Evolutionary conservation across 768 basidiomycete genomes (phyloP).

Genomic region (Albatrellus ellisii): DNA sequence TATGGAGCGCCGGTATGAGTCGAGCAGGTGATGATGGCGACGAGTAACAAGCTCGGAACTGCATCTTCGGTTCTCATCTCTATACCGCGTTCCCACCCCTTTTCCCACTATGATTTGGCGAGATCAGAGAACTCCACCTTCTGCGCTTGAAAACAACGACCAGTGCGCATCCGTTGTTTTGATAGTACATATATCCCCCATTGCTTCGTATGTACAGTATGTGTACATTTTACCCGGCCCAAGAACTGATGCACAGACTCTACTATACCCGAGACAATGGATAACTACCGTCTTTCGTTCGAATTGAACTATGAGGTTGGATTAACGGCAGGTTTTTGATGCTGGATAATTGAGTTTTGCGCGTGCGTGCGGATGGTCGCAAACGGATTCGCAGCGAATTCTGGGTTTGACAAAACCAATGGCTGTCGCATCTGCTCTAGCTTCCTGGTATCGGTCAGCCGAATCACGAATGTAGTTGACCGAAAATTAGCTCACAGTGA

Average conservation of each 20-base stretch:
- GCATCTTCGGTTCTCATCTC: not conserved
- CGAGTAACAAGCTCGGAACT: not conserved
- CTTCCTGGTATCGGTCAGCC: constrained; percentile 28
- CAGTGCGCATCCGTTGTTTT: no score
- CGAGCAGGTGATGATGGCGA: constrained; percentile 31
- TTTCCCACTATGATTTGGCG: constrained; percentile 1
- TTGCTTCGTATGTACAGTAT: no score
- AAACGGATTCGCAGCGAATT: constrained; percentile 60
- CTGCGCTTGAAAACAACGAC: no score
- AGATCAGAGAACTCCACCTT: not conserved
- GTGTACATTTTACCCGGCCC: no score
- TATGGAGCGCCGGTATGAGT: constrained; percentile 81
- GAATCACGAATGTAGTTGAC: not conserved
- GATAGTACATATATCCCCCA: no score
- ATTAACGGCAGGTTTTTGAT: no score
- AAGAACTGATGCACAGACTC: no score
- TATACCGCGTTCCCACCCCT: not conserved
- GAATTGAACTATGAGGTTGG: no score
- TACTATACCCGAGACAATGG: no score
- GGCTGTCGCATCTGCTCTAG: constrained; percentile 59
- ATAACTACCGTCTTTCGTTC: no score
- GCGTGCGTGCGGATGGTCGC: constrained; percentile 69
- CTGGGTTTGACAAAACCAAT: constrained; percentile 49
- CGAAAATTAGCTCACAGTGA: constrained; percentile 40
- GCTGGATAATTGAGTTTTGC: constrained; percentile 61